Base-by-base conservation (phyloP, 208 protist species). In the Leishmania major region DNA sequence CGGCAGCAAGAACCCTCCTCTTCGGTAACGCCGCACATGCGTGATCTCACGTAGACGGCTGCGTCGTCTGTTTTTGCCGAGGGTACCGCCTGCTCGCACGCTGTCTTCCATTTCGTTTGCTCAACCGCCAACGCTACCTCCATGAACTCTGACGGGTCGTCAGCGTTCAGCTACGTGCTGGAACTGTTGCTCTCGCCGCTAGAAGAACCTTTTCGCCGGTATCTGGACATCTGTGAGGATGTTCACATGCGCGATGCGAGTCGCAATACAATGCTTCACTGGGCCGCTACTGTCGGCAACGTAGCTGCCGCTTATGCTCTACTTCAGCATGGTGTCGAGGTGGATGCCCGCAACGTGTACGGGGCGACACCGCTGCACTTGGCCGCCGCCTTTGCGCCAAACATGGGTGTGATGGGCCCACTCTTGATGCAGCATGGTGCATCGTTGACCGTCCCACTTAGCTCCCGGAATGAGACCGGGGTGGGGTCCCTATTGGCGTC, bases 201-300 rank as follows among this genome's bases (percentile, higher is more conserved):
- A 45, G 84, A 92, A 2, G 49, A 77, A 13, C 75, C 28, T 3
- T 90, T 97, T 75, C 57, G 84, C 13, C 87, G 90, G 6, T 95
- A 86, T 75, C 62, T 90, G 8, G 87, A 94, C 31, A 59, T 90
- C 13, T 93, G 86, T 64, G 89, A 94, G 51, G 84, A 88, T 69
- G 64, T 94, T 11, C 78, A 89, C 72, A 72, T 91, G 47, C 64
- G 79, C n/a, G 91, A 96, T 55, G 77, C 73, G 0, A 71, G 64
- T 10, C 80, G 88, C 11, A 97, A 97, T 75, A 92, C 86, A 19
- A 73, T 95, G 31, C 82, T 97, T 43, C 94, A 97, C 79, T 96
- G 92, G 90, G 91, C 90, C 2, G 87, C 90, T 0, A 76, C 88
- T 10, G 57, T 94, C 1, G 92, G 92, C 19, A 84, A 90, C 76